Base-by-base conservation (phyloP, 2,329 filamentous ascomycete species). In the Xylariomycetidae sp. region DNA sequence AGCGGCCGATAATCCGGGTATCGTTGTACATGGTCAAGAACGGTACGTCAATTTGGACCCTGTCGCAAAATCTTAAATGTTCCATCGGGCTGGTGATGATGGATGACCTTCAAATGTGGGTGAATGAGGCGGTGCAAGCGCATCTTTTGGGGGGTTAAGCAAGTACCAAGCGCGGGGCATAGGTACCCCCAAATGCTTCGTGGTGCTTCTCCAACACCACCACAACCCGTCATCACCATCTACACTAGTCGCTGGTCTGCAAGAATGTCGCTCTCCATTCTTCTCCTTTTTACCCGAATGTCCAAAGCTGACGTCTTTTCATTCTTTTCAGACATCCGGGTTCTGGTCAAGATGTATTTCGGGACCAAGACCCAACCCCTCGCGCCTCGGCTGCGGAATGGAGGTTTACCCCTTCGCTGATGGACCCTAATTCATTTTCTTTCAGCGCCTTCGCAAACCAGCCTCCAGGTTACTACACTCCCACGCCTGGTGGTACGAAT, bases 381-480 rank as follows among this genome's bases (percentile, higher is more conserved):
- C 78, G 85, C 56, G 84, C 81, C 13, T 76, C 83, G 26, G 80
- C 84, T 51, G 88, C 96, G 48, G 80, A 76, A 49, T 92, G 89
- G 81, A 77, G 85, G 46, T 88, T 95, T 53, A 94, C 89, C 3
- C 88, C 89, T 4, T 92, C 88, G 15, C 69, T 94, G 37, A 74
- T 97, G 55, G 90, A 97, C 55, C 80, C 88, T 13, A 88, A 83
- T 58, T 85, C 86, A 18, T 87, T 87, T 57, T 77, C 80, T 16
- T 96, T 95, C 61, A 73, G 79, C 39, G 72, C 74, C 36, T 90
- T 94, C 53, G 80, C 83, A 44, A 87, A 85, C 59, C 85, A 89
- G 44, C 77, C 83, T 28, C 77, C 85, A 12, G 85, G 82, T 11
- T 92, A 92, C 61, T 96, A 94, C 62, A 89, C 88, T 6, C 86